Base-by-base conservation (phyloP, 2,329 filamentous ascomycete species). In the Trichoderma guizhouense region DNA sequence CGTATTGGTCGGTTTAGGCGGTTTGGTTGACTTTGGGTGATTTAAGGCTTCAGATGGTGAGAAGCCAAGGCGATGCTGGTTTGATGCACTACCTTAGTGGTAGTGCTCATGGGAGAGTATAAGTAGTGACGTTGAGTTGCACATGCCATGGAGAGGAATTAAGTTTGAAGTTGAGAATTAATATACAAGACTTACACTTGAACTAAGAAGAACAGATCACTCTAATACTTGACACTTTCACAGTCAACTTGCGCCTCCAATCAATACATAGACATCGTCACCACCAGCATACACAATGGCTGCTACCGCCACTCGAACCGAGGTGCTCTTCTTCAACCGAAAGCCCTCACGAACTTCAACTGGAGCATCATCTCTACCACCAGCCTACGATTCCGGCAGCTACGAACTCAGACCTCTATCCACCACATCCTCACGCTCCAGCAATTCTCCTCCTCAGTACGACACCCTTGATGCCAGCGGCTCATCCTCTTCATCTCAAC, bases 401-500 rank as follows among this genome's bases (percentile, higher is more conserved):
- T 70, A 68, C 57, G 78, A 80, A 28, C 76, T 81, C 66, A 68
- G 66, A 15, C 61, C 51, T 9, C 72, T 81, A 15, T 76, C 77
- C 18, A 62, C 69, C 67, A 73, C 72, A 15, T 60, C 77, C 36
- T 79, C 78, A 2, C 77, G 74, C 7, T 79, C 79, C 2, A 71
- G 73, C 55, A 74, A 73, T 15, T 79, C 79, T 2, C 78, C 78
- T 0, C 79, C 79, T 3, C 69, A 71, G 21, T 81, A 81, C 58
- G 73, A 75, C 34, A 39, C 74, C 43, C 73, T 11, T 61, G 51
- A 73, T 18, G 15, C 34, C 0, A 3, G 28, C 36, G 6, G n/a
- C 72, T 68, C 72, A 8, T 64, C 71, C 32, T 72, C 74, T n/a
- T 70, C 75, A 24, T 60, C 72, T 5, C 64, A 67, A 6, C 7